Evolutionary conservation across 805 yeast species (phyloP).

Genomic region (Myxozyma lipomycoides): DNA sequence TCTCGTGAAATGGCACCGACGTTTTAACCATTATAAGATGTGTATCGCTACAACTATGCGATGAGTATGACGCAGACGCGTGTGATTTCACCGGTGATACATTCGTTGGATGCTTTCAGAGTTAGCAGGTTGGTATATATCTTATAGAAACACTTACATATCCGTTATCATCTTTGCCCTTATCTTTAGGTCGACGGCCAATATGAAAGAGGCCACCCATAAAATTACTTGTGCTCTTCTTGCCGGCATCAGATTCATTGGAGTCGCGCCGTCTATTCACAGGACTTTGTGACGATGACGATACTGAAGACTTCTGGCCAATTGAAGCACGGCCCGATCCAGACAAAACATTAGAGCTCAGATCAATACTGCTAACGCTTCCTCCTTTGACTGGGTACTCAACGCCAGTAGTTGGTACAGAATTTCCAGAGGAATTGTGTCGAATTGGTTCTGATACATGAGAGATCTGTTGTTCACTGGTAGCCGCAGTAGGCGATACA

Average conservation of each 20-base stretch:
- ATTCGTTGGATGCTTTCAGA: background rate
- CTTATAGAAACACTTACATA: conserved; percentile 9
- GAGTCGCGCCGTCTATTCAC: background rate
- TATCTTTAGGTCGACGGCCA: conserved; percentile 20
- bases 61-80: background rate
- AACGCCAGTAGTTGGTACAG: background rate
- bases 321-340: background rate
- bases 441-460: background rate
- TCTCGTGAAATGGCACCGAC: background rate
- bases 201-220: conserved; percentile 25
- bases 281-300: background rate
- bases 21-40: conserved; percentile 7
- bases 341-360: background rate
- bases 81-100: background rate
- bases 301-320: background rate
- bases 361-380: conserved; percentile 36
- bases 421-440: background rate
- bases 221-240: conserved; percentile 8
- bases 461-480: background rate
- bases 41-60: conserved; percentile 19
- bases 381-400: conserved; percentile 33
- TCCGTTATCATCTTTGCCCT: background rate
- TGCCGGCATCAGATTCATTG: conserved; percentile 2
- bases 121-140: background rate
- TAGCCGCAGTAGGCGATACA: background rate